Base-by-base conservation (phyloP, 768 basidiomycete genomes). In the Imleria badia region DNA sequence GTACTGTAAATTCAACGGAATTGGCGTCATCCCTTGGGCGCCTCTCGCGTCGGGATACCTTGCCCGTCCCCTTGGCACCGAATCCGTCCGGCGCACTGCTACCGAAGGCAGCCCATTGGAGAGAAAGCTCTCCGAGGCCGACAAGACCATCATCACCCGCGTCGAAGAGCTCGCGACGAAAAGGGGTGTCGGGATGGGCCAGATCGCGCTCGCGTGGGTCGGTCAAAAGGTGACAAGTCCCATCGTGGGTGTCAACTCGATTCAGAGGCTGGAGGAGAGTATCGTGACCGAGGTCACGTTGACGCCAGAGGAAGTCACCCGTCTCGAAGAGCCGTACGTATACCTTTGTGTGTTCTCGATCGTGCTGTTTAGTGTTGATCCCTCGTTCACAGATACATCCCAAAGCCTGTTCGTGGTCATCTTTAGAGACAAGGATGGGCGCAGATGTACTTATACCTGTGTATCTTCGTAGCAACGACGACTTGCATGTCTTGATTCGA, bases 181-280 rank as follows among this genome's bases (percentile, higher is more conserved):
- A 60, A 71, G 70, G 41, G 70, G 64, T 0, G 62, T 73, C 50
- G 67, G 68, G 48, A 81, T 80, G 79, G 68, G 71, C 9, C 77
- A 79, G 54, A 69, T 80, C 30, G 77, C 78, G 9, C 55, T 80
- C 3, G 73, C 75, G 5, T 80, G 80, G 78, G 52, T 68, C 1
- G 40, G 67, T 3, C 43, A 63, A 26, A 80, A 80, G 61, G 72
- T 78, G 5, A 61, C 72, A 4, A 76, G 74, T 19, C 79, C 79
- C 0, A 80, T 80, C 54, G 70, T 78, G 10, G 77, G 78, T 3
- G 60, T 66, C 29, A 78, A 59, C 58, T 70, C 68, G 13, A 55
- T 75, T 40, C 33, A 60, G 42, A 59, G 72, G 14, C 48, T 75
- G 19, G 49, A 65, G 48, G 65, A 72, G 42, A 67, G 60, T 13